These are phyloP conservation scores for Corrigiola litoralis DNA, from an alignment of 179 eudicot genomes.

Conservation along the genomic window DNA sequence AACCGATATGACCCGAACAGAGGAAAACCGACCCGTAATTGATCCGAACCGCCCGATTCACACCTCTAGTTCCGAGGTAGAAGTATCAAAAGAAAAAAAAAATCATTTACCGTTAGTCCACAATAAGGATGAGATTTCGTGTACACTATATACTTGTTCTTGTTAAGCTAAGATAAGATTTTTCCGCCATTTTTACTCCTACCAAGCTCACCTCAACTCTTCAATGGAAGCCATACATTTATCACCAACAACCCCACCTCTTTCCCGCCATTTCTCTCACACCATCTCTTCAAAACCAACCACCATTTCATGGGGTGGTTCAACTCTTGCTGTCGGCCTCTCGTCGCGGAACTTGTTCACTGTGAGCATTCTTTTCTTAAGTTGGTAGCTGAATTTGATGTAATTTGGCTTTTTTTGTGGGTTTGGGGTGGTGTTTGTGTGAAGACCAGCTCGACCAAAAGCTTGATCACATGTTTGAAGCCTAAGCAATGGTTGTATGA, in stretches of 20 bases:
- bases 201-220: background rate
- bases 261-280: conserved; percentile 48
- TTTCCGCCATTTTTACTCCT: background rate
- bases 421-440: too few species aligned
- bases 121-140: background rate
- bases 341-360: conserved; percentile 48
- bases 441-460: too few species aligned
- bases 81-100: too few species aligned
- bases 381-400: background rate
- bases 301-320: conserved; percentile 31
- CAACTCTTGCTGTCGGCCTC: conserved; percentile 36
- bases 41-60: too few species aligned
- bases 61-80: too few species aligned
- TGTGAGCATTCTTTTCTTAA: conserved; percentile 33
- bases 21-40: too few species aligned
- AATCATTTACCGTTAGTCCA: background rate
- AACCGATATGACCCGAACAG: too few species aligned
- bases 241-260: conserved; percentile 18
- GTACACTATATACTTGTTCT: too few species aligned
- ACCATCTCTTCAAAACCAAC: conserved; percentile 14
- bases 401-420: background rate
- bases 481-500: too few species aligned
- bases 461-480: too few species aligned
- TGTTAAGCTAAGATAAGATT: background rate
- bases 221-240: conserved; percentile 34